Evolutionary conservation across 305 asterid species (phyloP).

Genomic region (Fraxinus sp.): DNA sequence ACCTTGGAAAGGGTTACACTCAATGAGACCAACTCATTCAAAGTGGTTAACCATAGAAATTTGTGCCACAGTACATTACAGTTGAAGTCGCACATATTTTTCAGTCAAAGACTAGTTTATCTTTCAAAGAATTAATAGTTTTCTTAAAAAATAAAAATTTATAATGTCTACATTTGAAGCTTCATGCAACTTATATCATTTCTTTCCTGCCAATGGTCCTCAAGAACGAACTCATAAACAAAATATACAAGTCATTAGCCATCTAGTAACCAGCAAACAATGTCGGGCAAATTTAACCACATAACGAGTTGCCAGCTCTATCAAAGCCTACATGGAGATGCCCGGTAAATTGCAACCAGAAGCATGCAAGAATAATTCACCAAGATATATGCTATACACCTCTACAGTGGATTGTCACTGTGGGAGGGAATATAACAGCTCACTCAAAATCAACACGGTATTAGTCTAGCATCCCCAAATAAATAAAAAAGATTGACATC

Average conservation of each 20-base stretch:
- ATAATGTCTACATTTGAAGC: not conserved
- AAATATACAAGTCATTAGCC: not conserved
- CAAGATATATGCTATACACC: not conserved
- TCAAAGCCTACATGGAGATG: not conserved
- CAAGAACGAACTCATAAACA: not conserved
- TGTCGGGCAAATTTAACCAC: not conserved
- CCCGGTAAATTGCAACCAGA: not conserved
- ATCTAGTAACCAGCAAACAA: not conserved
- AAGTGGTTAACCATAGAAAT: not conserved
- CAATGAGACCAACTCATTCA: not conserved
- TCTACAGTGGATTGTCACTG: not conserved
- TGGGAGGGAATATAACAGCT: not conserved
- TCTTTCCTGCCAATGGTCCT: not conserved
- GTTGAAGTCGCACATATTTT: not conserved
- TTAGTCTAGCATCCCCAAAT: not conserved
- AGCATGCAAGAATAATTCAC: not conserved
- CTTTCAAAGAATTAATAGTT: not conserved
- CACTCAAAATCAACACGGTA: not conserved
- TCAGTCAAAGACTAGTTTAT: not conserved
- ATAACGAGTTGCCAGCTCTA: not conserved
- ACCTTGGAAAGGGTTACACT: not conserved
- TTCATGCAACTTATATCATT: not conserved
- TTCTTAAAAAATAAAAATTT: not conserved
- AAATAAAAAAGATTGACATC: not conserved
- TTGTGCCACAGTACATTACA: not conserved